Percentiles rank a stretch among this genome's conserved stretches.
These are phyloP conservation scores for Jaltomata sinuosa DNA, from an alignment of 257 asterid species.

Conservation along the genomic window DNA sequence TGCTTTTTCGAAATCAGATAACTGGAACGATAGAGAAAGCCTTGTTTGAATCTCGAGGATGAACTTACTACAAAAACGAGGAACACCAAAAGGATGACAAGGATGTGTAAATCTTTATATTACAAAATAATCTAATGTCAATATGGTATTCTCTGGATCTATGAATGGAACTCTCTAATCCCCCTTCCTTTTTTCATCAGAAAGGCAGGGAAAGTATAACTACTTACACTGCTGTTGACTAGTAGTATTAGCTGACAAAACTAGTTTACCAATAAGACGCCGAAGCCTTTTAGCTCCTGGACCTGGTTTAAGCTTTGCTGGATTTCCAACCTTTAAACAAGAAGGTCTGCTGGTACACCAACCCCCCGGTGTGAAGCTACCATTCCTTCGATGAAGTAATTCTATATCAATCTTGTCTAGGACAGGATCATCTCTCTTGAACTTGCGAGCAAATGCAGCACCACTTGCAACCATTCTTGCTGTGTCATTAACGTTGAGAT, in stretches of 20 bases:
- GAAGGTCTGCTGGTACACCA: conserved; percentile 74
- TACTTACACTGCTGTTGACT: conserved; percentile 52
- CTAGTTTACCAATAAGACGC: conserved; percentile 42
- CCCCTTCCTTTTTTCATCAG: neutral
- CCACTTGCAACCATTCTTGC: conserved; percentile 48
- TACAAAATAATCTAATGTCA: neutral
- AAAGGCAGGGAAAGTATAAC: conserved; percentile 13
- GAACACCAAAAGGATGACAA: neutral
- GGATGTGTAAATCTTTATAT: neutral
- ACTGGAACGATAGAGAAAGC: no score
- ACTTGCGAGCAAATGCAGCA: conserved; percentile 91
- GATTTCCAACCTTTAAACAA: conserved; percentile 65
- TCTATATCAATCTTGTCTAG: conserved; percentile 65
- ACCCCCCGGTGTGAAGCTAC: conserved; percentile 82
- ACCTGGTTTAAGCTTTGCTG: conserved; percentile 50
- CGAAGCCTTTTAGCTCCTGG: conserved; percentile 63
- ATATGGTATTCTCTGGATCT: neutral
- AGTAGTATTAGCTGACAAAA: conserved; percentile 18
- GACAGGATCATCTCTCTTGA: conserved; percentile 41
- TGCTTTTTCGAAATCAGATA: no score
- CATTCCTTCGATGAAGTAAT: conserved; percentile 46
- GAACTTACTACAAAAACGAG: neutral
- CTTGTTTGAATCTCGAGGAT: no score
- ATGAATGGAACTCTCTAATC: neutral
- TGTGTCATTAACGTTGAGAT: conserved; percentile 58